These are phyloP conservation scores for Cardamine occulta DNA, from an alignment of 345 rosid species.

Conservation along the genomic window DNA sequence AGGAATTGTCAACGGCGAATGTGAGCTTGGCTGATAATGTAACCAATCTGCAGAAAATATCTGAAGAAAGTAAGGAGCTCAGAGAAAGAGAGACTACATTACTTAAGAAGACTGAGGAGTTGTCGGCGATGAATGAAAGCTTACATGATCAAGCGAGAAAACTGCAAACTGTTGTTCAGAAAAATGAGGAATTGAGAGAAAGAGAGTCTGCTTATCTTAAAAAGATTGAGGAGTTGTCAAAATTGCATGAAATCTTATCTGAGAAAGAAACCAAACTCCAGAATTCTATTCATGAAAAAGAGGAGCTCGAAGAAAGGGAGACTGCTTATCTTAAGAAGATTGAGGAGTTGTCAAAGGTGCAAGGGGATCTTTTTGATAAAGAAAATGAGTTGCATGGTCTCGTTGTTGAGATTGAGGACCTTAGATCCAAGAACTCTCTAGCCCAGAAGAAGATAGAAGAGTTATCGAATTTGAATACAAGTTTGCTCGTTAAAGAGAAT, in stretches of 20 bases:
- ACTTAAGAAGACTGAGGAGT: constrained; percentile 30
- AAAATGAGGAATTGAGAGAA: constrained; percentile 45
- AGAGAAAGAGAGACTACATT: constrained; percentile 31
- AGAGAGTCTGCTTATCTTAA: constrained; percentile 67
- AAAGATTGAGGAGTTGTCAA: constrained; percentile 36
- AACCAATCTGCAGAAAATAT: constrained; percentile 63
- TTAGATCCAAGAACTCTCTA: constrained; percentile 11
- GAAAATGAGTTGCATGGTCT: constrained; percentile 21
- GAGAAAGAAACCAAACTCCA: constrained; percentile 13
- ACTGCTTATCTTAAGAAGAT: constrained; percentile 26
- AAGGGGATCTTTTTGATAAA: constrained; percentile 13
- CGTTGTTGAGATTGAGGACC: constrained; percentile 10
- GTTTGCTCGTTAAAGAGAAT: constrained; percentile 46
- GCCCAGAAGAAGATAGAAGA: constrained; percentile 27
- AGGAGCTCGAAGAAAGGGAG: constrained; percentile 25
- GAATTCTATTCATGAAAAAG: constrained; percentile 6
- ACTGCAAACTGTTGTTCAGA: constrained; percentile 59
- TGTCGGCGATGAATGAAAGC: constrained; percentile 19
- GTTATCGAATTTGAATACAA: constrained; percentile 11
- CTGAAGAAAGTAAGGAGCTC: constrained; percentile 67
- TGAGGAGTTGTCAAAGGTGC: constrained; percentile 38
- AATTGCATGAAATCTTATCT: constrained; percentile 18
- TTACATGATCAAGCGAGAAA: constrained; percentile 41
- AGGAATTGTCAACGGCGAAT: constrained; percentile 67
- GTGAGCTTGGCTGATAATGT: constrained; percentile 58